A percentile compares a stretch with the other conserved stretches of the same genome.
Conservation (phyloP, 2,329 filamentous ascomycete genomes). For the Neonectria faginata region DNA sequence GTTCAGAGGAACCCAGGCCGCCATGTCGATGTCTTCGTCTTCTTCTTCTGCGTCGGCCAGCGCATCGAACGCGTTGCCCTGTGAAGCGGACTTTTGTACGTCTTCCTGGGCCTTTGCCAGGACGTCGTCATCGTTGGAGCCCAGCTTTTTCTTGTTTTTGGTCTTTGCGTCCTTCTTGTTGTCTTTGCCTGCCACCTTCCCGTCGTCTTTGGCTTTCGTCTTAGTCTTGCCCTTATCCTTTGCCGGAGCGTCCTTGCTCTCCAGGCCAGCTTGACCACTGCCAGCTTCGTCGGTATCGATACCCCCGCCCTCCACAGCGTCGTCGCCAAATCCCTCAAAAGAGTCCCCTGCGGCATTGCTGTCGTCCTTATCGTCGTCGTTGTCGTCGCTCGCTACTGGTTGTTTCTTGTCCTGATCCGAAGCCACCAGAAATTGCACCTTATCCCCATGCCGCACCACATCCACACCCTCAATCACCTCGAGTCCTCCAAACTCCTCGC, state of each 20-base stretch:
- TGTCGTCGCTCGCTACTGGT: conserved; percentile 48
- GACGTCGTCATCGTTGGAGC: conserved; percentile 48
- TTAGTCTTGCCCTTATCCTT: conserved; percentile 49
- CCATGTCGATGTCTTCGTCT: conserved; percentile 73
- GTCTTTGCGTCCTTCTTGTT: conserved; percentile 42
- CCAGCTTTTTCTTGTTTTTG: conserved; percentile 50
- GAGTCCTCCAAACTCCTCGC: conserved; percentile 92
- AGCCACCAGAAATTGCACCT: conserved; percentile 66
- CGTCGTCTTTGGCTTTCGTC: conserved; percentile 42
- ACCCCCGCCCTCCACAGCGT: conserved; percentile 49
- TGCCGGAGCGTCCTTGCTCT: conserved; percentile 44
- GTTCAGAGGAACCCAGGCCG: conserved; percentile 80
- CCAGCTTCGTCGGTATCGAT: conserved; percentile 49
- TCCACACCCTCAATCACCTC: conserved; percentile 95
- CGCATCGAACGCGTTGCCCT: conserved; percentile 65
- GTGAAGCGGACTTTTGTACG: conserved; percentile 53
- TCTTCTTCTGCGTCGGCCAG: conserved; percentile 67
- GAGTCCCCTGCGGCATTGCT: conserved; percentile 61
- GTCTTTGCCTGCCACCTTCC: conserved; percentile 38
- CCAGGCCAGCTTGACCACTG: conserved; percentile 48
- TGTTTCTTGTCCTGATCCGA: conserved; percentile 36
- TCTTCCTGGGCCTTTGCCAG: conserved; percentile 52
- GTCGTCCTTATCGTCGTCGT: conserved; percentile 48
- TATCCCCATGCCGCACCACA: conserved; percentile 74
- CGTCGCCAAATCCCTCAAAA: conserved; percentile 74